Percentiles rank a stretch among this genome's conserved stretches.
phyloP scores from a whole-genome alignment of 2,329 filamentous ascomycete species.

The Xylaria sp. region DNA sequence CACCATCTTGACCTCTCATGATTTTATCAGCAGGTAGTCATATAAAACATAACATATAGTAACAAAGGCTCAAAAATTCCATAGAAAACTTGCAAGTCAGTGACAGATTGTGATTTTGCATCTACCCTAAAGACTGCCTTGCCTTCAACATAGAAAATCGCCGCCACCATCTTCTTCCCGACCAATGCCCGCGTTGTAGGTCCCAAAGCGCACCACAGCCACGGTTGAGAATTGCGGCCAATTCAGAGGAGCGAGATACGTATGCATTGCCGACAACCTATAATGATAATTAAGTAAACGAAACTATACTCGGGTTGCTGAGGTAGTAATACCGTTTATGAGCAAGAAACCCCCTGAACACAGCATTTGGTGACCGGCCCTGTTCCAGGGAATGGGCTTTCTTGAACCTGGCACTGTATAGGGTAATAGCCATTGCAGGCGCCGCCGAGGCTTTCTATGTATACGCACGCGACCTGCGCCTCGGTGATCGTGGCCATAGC shows the following conservation, averaged over 20 bases:
- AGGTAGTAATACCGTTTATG: constrained; percentile 27
- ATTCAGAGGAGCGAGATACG: constrained; percentile 21
- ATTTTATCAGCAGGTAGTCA: no score
- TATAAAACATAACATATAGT: no score
- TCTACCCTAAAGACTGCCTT: constrained; percentile 19
- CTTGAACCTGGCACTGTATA: constrained; percentile 24
- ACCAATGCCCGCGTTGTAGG: constrained; percentile 25
- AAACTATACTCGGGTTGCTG: constrained; percentile 22
- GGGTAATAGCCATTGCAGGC: constrained; percentile 29
- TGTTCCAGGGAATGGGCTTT: constrained; percentile 30
- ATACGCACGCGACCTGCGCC: constrained; percentile 22
- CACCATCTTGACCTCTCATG: no score
- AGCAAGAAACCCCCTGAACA: constrained; percentile 21
- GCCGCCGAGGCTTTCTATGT: constrained; percentile 28
- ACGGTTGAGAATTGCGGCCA: constrained; percentile 23
- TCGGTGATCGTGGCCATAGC: constrained; percentile 27
- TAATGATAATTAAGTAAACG: constrained; percentile 28
- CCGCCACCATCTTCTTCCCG: constrained; percentile 19
- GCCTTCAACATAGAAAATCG: constrained; percentile 22
- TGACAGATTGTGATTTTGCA: background rate
- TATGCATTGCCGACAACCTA: constrained; percentile 27
- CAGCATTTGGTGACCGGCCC: constrained; percentile 28
- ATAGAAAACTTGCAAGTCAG: no score
- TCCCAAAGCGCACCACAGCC: constrained; percentile 20
- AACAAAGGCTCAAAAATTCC: no score